A percentile compares a stretch with the other conserved stretches of the same genome.
Evolutionary conservation across 2,329 filamentous ascomycete genomes (phyloP).

Genomic region (Allantophomopsis lycopodina): DNA sequence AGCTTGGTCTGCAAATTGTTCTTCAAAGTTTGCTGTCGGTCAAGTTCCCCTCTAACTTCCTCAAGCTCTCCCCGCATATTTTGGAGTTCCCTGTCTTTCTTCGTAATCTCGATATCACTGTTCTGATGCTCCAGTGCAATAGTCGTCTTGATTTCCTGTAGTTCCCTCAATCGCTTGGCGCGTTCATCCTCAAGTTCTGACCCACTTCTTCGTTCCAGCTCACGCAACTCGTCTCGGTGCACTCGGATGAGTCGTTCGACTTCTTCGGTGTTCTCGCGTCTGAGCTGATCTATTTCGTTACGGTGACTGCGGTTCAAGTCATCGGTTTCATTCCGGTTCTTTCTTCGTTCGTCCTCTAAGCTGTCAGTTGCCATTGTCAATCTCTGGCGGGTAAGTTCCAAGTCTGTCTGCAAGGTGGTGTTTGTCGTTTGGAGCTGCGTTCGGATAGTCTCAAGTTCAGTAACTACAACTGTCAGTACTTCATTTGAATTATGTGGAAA

Average conservation of each 20-base stretch:
- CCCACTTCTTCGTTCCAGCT: constrained; percentile 25
- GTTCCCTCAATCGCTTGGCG: constrained; percentile 40
- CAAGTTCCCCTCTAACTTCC: constrained; percentile 32
- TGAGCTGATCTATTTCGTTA: constrained; percentile 39
- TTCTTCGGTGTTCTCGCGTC: constrained; percentile 34
- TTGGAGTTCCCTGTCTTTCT: constrained; percentile 39
- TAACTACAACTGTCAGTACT: constrained; percentile 6
- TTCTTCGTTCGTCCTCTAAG: constrained; percentile 34
- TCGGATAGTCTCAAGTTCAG: constrained; percentile 33
- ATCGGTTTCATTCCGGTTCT: constrained; percentile 39
- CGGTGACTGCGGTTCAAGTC: constrained; percentile 37
- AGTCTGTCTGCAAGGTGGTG: constrained; percentile 46
- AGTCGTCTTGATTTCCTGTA: constrained; percentile 47
- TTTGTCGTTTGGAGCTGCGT: constrained; percentile 23
- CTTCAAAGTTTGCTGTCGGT: constrained; percentile 43
- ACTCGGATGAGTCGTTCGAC: constrained; percentile 41
- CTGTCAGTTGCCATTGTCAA: constrained; percentile 31
- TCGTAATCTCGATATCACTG: constrained; percentile 12
- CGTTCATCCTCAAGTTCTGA: constrained; percentile 54
- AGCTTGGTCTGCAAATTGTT: constrained; percentile 28
- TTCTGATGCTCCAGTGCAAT: constrained; percentile 29
- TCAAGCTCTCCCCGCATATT: constrained; percentile 32
- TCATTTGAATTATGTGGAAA: not conserved
- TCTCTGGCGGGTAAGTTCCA: constrained; percentile 45
- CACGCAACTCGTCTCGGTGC: constrained; percentile 55